phyloP scores from a whole-genome alignment of 371 early-diverging fungal species.

The Funneliformis caledonium region DNA sequence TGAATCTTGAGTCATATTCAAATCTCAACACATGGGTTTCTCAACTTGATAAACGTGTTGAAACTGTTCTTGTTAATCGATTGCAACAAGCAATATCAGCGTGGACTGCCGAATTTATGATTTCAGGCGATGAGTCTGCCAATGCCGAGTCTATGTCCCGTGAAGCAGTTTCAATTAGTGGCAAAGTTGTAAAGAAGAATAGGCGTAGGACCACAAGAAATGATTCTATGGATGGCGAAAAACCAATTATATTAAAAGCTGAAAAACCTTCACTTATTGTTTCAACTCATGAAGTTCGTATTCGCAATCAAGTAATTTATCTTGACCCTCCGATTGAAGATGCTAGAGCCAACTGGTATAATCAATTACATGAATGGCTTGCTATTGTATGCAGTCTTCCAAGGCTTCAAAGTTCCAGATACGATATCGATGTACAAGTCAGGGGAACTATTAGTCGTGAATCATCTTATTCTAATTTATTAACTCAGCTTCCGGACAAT shows the following conservation, averaged over 20 bases:
- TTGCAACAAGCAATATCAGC: conserved; percentile 80
- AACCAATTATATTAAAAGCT: conserved; percentile 52
- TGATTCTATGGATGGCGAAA: conserved; percentile 50
- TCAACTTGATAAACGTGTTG: conserved; percentile 82
- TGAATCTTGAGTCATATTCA: conserved; percentile 92
- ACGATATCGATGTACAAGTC: conserved; percentile 79
- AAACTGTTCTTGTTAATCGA: conserved; percentile 76
- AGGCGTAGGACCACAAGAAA: conserved; percentile 49
- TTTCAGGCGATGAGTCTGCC: conserved; percentile 61
- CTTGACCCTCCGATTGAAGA: conserved; percentile 95
- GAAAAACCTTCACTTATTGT: conserved; percentile 67
- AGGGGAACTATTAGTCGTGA: conserved; percentile 59
- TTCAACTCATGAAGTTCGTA: conserved; percentile 81
- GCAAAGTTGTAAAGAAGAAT: conserved; percentile 44
- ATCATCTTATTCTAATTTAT: conserved; percentile 72
- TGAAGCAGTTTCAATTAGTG: conserved; percentile 50
- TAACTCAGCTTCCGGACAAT: conserved; percentile 74
- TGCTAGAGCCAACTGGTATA: conserved; percentile 88
- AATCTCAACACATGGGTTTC: conserved; percentile 92
- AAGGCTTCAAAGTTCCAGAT: conserved; percentile 88
- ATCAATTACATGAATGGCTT: conserved; percentile 92
- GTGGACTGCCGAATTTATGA: conserved; percentile 74
- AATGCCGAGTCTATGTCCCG: conserved; percentile 52
- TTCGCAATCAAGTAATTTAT: conserved; percentile 95
- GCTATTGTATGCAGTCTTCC: conserved; percentile 77